These are phyloP conservation scores for Thelonectria olida DNA, from an alignment of 2,329 filamentous ascomycete species.

Conservation along the genomic window DNA sequence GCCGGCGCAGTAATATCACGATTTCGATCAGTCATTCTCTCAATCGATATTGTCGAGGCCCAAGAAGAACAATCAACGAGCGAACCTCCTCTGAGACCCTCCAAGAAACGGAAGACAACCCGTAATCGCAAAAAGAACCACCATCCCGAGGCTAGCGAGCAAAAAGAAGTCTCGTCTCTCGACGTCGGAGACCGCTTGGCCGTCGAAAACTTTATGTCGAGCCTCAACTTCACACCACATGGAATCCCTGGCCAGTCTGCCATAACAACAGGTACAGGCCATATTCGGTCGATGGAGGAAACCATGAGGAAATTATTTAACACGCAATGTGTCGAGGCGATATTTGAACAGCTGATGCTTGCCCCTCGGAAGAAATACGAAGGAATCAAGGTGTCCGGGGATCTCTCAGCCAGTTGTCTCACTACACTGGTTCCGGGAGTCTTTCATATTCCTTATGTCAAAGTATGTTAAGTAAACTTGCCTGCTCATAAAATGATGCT, in stretches of 20 bases:
- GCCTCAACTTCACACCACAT: constrained; percentile 27
- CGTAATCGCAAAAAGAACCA: not conserved
- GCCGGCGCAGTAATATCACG: constrained; percentile 33
- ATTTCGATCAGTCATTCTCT: constrained; percentile 40
- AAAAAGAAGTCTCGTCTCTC: constrained; percentile 25
- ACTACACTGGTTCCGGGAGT: constrained; percentile 45
- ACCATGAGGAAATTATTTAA: constrained; percentile 17
- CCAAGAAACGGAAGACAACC: constrained; percentile 25
- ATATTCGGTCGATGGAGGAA: not conserved
- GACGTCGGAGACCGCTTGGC: constrained; percentile 37
- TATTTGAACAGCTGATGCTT: constrained; percentile 40
- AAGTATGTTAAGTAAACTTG: constrained; percentile 35
- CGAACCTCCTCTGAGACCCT: not conserved
- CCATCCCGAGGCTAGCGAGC: not conserved
- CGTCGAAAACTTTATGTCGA: constrained; percentile 41
- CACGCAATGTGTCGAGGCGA: constrained; percentile 25
- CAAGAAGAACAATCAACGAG: not conserved
- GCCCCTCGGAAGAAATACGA: constrained; percentile 35
- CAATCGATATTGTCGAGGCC: constrained; percentile 33
- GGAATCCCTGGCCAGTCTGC: not conserved
- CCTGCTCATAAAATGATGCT: not conserved
- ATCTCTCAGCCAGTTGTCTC: constrained; percentile 35
- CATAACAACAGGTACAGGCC: not conserved
- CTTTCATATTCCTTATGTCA: constrained; percentile 48
- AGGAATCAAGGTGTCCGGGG: constrained; percentile 30